Evolutionary conservation across 257 asterid species (phyloP).

Genomic region (Solanum okadae): DNA sequence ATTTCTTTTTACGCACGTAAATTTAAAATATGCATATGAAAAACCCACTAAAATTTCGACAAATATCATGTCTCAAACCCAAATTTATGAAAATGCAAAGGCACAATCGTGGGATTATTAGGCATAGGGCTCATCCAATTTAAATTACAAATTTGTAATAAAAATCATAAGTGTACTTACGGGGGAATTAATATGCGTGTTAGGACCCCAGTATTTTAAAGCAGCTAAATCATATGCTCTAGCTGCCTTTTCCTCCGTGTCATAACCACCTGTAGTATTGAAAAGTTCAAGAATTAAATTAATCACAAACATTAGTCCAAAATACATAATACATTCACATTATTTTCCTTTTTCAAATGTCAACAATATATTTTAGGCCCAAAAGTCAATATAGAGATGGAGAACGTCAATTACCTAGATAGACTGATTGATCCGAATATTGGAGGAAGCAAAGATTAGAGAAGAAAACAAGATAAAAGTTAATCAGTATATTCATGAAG

Average conservation of each 20-base stretch:
- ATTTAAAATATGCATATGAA: not conserved
- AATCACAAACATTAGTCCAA: not conserved
- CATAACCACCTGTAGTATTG: slow-evolving; percentile 61
- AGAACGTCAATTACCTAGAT: slow-evolving; percentile 44
- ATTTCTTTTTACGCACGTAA: not conserved
- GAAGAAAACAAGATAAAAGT: not conserved
- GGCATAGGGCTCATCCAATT: not conserved
- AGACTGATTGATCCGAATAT: slow-evolving; percentile 24
- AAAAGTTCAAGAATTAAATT: not conserved
- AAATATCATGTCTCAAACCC: not conserved
- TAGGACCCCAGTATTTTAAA: slow-evolving; percentile 83
- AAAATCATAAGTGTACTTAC: slow-evolving; percentile 17
- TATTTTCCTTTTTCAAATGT: not conserved
- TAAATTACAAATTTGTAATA: not conserved
- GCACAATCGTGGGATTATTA: not conserved
- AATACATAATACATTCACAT: not conserved
- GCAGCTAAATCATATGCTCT: slow-evolving; percentile 91
- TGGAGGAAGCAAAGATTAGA: not conserved
- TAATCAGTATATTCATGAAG: not conserved
- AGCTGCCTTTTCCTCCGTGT: slow-evolving; percentile 86
- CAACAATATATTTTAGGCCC: not conserved
- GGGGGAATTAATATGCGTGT: slow-evolving; percentile 73
- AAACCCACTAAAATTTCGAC: not conserved
- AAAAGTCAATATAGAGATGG: not conserved
- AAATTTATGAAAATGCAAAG: not conserved